Percentiles rank a stretch among this genome's conserved stretches.
phyloP scores from a whole-genome alignment of 1,139 yeast species.

The Torulaspora pretoriensis region DNA sequence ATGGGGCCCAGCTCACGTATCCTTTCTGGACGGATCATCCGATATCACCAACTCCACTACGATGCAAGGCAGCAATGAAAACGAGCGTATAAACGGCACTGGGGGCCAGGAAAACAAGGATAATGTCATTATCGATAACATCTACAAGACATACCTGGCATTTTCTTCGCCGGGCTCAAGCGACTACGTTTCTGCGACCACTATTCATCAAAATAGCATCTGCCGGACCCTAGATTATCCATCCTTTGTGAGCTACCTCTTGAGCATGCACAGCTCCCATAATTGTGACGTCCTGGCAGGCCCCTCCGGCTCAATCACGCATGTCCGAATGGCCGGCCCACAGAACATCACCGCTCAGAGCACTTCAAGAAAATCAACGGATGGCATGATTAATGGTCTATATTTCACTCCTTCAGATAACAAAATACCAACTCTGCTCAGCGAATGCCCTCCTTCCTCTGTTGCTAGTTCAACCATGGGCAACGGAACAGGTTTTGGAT shows the following conservation, averaged over 20 bases:
- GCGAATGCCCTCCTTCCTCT: constrained; percentile 1
- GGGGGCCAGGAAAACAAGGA: constrained; percentile 1
- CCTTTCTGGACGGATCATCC: constrained; percentile 9
- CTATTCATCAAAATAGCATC: constrained; percentile 23
- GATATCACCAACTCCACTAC: constrained; percentile 3
- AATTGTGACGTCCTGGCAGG: constrained; percentile 26
- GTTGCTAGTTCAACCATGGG: background rate
- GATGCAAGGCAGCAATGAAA: constrained; percentile 2
- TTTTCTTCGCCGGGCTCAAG: constrained; percentile 14
- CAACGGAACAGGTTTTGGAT: constrained; percentile 1
- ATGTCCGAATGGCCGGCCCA: constrained; percentile 22
- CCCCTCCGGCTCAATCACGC: constrained; percentile 26
- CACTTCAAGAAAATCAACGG: constrained; percentile 1
- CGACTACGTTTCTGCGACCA: constrained; percentile 24
- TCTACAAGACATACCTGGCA: constrained; percentile 16
- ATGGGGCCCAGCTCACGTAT: constrained; percentile 18
- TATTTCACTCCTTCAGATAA: constrained; percentile 3
- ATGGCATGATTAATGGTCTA: constrained; percentile 1
- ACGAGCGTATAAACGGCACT: background rate
- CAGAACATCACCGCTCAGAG: background rate
- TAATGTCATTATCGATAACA: constrained; percentile 11
- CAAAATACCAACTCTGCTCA: constrained; percentile 1
- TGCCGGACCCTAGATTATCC: constrained; percentile 21
- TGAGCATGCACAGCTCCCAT: constrained; percentile 23
- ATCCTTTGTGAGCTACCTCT: constrained; percentile 22